These are phyloP conservation scores for Saprolegnia diclina DNA, from an alignment of 352 stramenopile species.

Conservation along the genomic window DNA sequence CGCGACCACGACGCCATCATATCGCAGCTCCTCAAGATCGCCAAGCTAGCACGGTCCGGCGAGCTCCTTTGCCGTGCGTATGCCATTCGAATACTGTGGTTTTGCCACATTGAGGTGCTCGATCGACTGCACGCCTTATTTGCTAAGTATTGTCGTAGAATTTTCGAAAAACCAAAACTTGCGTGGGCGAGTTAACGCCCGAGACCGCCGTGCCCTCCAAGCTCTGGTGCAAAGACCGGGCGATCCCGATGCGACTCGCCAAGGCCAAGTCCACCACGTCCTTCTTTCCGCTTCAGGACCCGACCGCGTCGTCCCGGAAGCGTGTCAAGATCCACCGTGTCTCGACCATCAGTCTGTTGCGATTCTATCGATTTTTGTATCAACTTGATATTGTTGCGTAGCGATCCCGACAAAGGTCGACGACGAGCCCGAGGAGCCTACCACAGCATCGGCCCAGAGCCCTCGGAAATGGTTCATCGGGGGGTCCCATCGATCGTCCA, in stretches of 20 bases:
- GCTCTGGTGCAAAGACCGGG: constrained; percentile 23
- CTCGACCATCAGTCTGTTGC: neutral
- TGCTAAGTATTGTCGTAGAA: neutral
- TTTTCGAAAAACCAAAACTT: constrained; percentile 5
- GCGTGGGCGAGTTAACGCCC: neutral
- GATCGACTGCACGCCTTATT: neutral
- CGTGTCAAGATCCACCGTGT: neutral
- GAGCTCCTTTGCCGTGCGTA: neutral
- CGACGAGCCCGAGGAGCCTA: neutral
- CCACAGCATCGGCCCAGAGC: neutral
- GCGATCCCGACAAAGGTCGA: neutral
- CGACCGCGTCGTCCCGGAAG: neutral
- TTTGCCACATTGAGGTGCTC: constrained; percentile 10
- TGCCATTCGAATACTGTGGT: neutral
- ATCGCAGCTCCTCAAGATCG: neutral
- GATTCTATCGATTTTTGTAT: neutral
- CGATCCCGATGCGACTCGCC: no score
- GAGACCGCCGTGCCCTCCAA: neutral
- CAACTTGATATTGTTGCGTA: neutral
- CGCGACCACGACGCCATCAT: neutral
- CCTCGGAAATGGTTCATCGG: neutral
- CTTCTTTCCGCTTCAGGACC: no score
- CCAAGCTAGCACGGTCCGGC: neutral
- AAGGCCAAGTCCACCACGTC: no score
- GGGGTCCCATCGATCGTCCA: neutral